These are phyloP conservation scores for Brassica rapa DNA, from an alignment of 345 rosid species.

Conservation along the genomic window DNA sequence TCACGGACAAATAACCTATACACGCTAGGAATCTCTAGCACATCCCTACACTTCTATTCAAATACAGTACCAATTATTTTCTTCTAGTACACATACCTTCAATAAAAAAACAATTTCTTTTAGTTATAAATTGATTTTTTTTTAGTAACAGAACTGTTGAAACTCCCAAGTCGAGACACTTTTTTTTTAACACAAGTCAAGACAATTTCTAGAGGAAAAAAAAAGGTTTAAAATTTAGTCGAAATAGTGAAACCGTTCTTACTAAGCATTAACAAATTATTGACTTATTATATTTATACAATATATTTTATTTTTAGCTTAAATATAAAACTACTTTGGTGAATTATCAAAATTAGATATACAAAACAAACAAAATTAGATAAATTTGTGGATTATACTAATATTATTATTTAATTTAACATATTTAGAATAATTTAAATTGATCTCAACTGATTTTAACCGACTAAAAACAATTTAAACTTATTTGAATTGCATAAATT, in stretches of 20 bases:
- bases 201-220: neutral
- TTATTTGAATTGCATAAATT: too few relatives aligned
- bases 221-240: constrained; percentile 4
- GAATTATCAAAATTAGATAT: too few relatives aligned
- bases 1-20: constrained; percentile 38
- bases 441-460: too few relatives aligned
- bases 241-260: neutral
- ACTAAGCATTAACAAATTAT: neutral
- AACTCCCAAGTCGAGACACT: neutral
- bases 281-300: too few relatives aligned
- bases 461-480: too few relatives aligned
- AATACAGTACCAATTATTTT: constrained; percentile 29
- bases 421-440: too few relatives aligned
- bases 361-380: too few relatives aligned
- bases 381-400: too few relatives aligned
- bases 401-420: too few relatives aligned
- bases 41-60: constrained; percentile 25
- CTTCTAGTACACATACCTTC: neutral
- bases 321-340: too few relatives aligned
- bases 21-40: constrained; percentile 38
- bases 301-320: too few relatives aligned
- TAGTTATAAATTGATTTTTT: constrained; percentile 6
- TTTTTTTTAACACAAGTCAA: neutral
- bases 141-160: neutral
- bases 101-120: neutral